Conservation (phyloP, 305 asterid genomes). For the Nicotiana rustica region DNA sequence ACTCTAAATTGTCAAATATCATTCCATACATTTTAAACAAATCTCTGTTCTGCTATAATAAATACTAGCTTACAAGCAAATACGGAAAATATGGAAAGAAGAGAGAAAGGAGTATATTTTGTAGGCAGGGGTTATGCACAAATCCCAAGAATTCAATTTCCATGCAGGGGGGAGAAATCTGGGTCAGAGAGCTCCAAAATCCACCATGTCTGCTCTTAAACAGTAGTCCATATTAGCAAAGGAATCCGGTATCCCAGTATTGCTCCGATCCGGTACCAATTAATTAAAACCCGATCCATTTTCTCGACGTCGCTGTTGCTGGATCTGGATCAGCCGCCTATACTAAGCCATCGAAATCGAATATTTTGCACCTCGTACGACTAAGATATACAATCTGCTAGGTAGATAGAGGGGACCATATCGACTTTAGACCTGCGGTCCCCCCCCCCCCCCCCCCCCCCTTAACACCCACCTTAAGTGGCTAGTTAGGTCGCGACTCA, state of each 20-base stretch:
- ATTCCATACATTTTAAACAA: not conserved
- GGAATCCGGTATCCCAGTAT: too few species aligned
- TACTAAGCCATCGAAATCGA: not conserved
- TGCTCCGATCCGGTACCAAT: not conserved
- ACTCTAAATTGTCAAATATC: not conserved
- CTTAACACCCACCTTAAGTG: too few species aligned
- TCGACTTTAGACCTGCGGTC: conserved; percentile 1
- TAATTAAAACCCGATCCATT: not conserved
- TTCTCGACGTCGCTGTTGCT: not conserved
- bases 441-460: not conserved
- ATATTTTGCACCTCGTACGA: not conserved
- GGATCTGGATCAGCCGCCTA: not conserved
- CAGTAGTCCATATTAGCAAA: not conserved
- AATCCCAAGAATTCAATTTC: conserved; percentile 10
- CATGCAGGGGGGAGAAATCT: not conserved
- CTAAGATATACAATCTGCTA: not conserved
- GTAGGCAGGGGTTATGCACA: not conserved
- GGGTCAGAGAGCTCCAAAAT: not conserved
- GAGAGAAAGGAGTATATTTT: not conserved
- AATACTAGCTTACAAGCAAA: too few species aligned
- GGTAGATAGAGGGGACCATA: conserved; percentile 24
- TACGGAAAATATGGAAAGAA: not conserved
- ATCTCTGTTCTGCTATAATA: not conserved
- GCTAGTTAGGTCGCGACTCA: not conserved
- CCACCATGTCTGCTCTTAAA: not conserved